Evolutionary conservation across 192 early-diverging fungal genomes (phyloP), one percentile per base, ranked within the genome.

Genomic region (Gigaspora rosea): DNA sequence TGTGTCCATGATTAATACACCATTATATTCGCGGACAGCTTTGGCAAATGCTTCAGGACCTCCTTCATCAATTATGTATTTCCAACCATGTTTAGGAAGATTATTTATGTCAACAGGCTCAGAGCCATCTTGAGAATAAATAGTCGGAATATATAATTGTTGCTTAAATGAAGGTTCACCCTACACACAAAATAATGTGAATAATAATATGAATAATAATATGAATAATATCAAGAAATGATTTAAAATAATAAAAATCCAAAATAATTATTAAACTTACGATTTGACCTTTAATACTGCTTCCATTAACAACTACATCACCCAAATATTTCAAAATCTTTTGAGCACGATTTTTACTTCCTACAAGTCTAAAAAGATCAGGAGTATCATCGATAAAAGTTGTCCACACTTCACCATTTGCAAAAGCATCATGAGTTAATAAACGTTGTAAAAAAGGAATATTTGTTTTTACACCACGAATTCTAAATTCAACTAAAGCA

Each of bases 371-470:
- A 81, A 98, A 95, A 54, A 98, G 88, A 85, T 93, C 90, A 4
- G 97, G 97, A 2, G 96, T 94, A 82, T 97, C 97, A 81, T 98
- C 97, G 79, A 98, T 97, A 73, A 97, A 98, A 13, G 97, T 98
- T 18, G 97, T 98, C 97, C 97, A 98, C 80, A 94, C 89, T 77
- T 88, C 87, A 70, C 95, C 97, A 49, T 83, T 82, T 54, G 90
- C 90, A 75, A 98, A 96, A 5, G 90, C 91, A 7, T 88, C 88
- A 84, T 96, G 90, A 6, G 90, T 92, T 56, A 98, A 85, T 74
- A 98, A 86, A 47, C 93, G 89, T 83, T 92, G 94, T 58, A 98
- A 86, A 86, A 97, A 98, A 69, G 91, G 90, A 84, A 97, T 94
- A 82, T 97, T 98, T 67, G 96, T 98, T 82, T 98, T 96, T 78